Conservation (phyloP, 345 rosid species). For the Mangifera indica region DNA sequence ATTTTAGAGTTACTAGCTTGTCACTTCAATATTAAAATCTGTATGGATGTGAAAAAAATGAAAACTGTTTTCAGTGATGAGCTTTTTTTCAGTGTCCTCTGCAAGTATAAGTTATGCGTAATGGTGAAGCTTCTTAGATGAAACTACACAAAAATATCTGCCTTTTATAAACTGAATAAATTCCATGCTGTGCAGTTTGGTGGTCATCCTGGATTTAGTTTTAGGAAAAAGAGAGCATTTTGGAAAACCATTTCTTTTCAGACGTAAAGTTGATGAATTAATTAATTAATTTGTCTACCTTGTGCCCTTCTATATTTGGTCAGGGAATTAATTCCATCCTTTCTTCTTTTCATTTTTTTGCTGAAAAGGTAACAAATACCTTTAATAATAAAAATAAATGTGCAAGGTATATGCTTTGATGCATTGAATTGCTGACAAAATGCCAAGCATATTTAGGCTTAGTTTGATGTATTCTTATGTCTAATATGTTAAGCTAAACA, state of each 20-base stretch:
- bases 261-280: background rate
- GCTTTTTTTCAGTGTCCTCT: no score
- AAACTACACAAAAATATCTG: background rate
- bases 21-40: background rate
- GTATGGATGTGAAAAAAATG: background rate
- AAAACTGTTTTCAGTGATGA: background rate
- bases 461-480: background rate
- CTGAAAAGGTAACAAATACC: no score
- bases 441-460: background rate
- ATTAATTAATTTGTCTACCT: background rate
- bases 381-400: no score
- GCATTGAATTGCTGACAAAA: background rate
- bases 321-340: background rate
- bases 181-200: background rate
- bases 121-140: background rate
- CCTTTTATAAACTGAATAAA: background rate
- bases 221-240: background rate
- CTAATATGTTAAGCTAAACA: background rate
- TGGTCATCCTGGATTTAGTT: background rate
- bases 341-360: no score
- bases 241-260: background rate
- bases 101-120: background rate
- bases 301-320: background rate
- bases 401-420: constrained; percentile 3
- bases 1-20: background rate